Base-by-base conservation (phyloP, 805 yeast species). In the Nematodospora valgi region DNA sequence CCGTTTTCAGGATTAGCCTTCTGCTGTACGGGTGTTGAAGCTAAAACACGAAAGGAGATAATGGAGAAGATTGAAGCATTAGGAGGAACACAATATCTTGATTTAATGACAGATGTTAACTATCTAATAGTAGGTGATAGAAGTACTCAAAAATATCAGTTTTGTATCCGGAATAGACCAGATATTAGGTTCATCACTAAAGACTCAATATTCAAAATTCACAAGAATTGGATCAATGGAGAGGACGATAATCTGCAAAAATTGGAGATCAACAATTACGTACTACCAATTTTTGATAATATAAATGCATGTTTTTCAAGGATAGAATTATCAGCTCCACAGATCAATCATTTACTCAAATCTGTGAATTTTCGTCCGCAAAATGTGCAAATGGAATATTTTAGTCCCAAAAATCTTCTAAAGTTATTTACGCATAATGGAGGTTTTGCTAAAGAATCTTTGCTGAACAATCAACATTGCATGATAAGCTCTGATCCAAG, bases 81-180 rank as follows among this genome's bases (percentile, higher is more conserved):
- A 53, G 91, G 89, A 6, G 89, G 88, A 1, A 49, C 47, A 7
- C 74, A 69, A 44, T 66, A 70, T 39, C 67, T 68, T 27, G 81
- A 81, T 47, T 56, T 82, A 44, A 76, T 80, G 64, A 72, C 78
- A 31, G 80, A 78, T 50, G 80, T 76, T 2, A 68, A 72, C 35
- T 73, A 74, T 26, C 55, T 83, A 17, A 64, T 83, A 4, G 80
- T 81, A 20, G 87, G 86, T 2, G 68, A 66, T 26, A 59, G 73
- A 19, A 59, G 67, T 37, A 76, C 83, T 0, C 80, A 74, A 18
- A 79, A 79, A 50, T 77, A 70, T 52, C 58, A 57, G 33, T 79
- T 65, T 48, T 69, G 76, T 36, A 68, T 76, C 1, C 58, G 64
- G 38, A 61, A 65, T 37, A 57, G 86, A 37, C 58, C 62, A 32